phyloP scores from a whole-genome alignment of 257 asterid genomes.

The Solanum lignicaule region DNA sequence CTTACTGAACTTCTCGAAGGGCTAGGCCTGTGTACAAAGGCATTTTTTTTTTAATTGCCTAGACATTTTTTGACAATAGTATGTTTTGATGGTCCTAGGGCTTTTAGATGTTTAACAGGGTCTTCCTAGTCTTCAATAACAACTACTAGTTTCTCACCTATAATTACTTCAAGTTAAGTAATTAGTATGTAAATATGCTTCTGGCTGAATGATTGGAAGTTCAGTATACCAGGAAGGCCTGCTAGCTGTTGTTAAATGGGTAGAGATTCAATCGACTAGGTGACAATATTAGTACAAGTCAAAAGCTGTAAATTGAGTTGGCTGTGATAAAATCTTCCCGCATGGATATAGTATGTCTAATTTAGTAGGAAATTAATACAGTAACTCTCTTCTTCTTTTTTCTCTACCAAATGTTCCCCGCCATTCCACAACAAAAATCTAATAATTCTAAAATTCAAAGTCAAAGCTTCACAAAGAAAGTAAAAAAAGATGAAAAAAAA shows the following conservation, averaged over 20 bases:
- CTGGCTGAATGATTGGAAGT: background rate
- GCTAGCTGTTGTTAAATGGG: background rate
- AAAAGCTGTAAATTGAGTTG: no score
- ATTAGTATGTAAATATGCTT: background rate
- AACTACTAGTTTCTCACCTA: background rate
- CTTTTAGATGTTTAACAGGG: background rate
- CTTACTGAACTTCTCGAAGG: background rate
- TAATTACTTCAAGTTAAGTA: background rate
- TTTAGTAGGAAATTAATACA: background rate
- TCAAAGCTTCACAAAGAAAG: background rate
- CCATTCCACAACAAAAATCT: background rate
- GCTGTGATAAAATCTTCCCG: background rate
- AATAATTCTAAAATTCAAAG: background rate
- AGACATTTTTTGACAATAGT: background rate
- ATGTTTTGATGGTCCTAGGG: background rate
- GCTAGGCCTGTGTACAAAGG: background rate
- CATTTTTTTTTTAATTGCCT: background rate
- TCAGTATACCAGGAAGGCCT: background rate
- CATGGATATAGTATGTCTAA: background rate
- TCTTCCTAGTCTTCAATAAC: background rate
- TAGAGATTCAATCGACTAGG: background rate
- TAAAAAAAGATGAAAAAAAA: no score
- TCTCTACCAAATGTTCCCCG: background rate
- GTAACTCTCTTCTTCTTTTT: background rate
- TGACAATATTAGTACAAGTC: no score